Evolutionary conservation across 345 rosid genomes (phyloP).

Genomic region (Citrus sp.): DNA sequence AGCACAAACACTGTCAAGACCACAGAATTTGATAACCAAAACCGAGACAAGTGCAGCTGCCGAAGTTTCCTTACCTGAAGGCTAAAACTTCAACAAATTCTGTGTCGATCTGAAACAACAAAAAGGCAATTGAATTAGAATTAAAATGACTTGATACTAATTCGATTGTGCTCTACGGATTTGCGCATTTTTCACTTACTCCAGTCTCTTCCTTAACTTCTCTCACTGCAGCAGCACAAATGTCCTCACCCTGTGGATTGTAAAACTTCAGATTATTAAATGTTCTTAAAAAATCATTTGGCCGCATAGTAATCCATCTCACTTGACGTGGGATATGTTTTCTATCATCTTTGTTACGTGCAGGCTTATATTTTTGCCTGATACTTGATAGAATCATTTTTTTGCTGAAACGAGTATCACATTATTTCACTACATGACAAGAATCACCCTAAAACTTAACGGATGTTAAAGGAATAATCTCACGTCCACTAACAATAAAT

Average conservation of each 20-base stretch:
- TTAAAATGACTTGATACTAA: neutral
- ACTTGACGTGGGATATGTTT: no score
- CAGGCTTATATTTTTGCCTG: no score
- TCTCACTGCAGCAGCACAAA: conserved; percentile 54
- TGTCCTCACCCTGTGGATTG: conserved; percentile 68
- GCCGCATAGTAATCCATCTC: neutral
- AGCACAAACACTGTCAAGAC: neutral
- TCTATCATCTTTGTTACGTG: no score
- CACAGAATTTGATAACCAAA: neutral
- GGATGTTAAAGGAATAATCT: no score
- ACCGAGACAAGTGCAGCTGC: neutral
- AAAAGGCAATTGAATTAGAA: neutral
- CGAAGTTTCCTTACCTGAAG: conserved; percentile 40
- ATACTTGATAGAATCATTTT: no score
- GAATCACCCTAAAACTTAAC: no score
- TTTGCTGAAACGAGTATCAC: no score
- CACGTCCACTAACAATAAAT: no score
- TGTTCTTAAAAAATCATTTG: neutral
- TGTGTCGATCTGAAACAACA: conserved; percentile 43
- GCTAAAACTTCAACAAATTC: conserved; percentile 64
- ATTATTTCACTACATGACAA: no score
- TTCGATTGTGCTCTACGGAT: neutral
- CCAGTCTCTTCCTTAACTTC: conserved; percentile 92
- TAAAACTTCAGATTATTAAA: neutral
- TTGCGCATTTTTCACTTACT: conserved; percentile 37